Conservation (phyloP, 768 basidiomycete genomes). For the Pholiota conissans region DNA sequence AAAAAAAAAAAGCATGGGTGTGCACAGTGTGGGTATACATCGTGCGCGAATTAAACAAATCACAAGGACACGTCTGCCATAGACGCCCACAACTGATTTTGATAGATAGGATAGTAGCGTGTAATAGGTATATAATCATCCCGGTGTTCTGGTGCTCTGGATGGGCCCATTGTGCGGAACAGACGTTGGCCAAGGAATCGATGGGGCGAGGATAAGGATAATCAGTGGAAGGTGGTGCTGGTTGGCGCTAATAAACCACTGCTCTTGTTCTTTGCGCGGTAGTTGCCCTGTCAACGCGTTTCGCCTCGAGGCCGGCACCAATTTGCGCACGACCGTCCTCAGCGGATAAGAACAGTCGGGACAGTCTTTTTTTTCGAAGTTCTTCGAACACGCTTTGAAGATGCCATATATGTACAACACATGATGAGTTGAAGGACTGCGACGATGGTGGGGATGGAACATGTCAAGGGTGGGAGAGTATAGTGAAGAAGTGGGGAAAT, state of each 20-base stretch:
- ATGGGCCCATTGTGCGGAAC: background rate
- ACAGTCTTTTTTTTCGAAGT: background rate
- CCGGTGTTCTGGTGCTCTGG: background rate
- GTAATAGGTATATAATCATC: background rate
- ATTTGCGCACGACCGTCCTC: background rate
- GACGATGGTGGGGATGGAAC: background rate
- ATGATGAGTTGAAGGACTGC: slow-evolving; percentile 7
- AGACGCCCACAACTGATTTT: background rate
- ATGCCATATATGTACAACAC: slow-evolving; percentile 4
- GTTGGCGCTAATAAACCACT: background rate
- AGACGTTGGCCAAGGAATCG: background rate
- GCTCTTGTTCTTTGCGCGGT: background rate
- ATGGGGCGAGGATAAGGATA: background rate
- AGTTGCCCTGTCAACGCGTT: slow-evolving; percentile 5
- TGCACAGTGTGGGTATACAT: background rate
- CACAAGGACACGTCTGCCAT: background rate
- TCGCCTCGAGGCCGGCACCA: background rate
- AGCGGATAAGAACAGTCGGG: background rate
- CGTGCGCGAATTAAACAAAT: background rate
- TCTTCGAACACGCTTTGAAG: background rate
- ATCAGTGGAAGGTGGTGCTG: background rate
- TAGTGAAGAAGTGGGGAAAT: background rate
- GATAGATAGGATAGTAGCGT: background rate
- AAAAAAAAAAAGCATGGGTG: too few relatives aligned
- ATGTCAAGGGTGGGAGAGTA: background rate